Conservation (phyloP, 352 stramenopile genomes). For the Aphanomyces invadans region DNA sequence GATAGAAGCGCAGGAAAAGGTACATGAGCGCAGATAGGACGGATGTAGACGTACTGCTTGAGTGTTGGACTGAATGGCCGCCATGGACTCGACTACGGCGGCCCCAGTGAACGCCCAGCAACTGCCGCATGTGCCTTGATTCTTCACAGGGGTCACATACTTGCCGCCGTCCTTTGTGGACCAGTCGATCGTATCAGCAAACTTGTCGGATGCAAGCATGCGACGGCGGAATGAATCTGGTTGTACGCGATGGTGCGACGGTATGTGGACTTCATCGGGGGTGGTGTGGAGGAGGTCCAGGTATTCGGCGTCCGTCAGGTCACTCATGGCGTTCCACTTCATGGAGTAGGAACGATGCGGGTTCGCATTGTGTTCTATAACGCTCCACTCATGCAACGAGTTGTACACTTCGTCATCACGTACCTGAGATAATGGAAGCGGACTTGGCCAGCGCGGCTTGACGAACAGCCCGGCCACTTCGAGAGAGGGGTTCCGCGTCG, state of each 20-base stretch:
- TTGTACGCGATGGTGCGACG: not conserved
- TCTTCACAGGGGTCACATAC: slow-evolving; percentile 87
- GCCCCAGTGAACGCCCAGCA: slow-evolving; percentile 91
- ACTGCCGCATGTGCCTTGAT: slow-evolving; percentile 88
- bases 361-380: slow-evolving; percentile 23
- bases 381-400: not conserved
- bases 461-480: not conserved
- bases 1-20: not conserved
- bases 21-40: not conserved
- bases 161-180: slow-evolving; percentile 57
- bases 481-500: not conserved
- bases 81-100: slow-evolving; percentile 60
- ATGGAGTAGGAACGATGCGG: slow-evolving; percentile 14
- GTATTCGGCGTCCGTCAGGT: slow-evolving; percentile 22
- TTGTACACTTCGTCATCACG: not conserved
- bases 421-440: slow-evolving; percentile 4
- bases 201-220: not conserved
- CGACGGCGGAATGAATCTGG: not conserved
- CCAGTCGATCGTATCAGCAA: slow-evolving; percentile 42
- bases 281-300: not conserved
- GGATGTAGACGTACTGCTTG: slow-evolving; percentile 32
- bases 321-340: slow-evolving; percentile 22
- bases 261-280: slow-evolving; percentile 4
- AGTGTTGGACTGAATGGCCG: slow-evolving; percentile 69
- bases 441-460: slow-evolving; percentile 11